Evolutionary conservation across 768 basidiomycete genomes (phyloP).

Genomic region (Dentipellis fragilis): DNA sequence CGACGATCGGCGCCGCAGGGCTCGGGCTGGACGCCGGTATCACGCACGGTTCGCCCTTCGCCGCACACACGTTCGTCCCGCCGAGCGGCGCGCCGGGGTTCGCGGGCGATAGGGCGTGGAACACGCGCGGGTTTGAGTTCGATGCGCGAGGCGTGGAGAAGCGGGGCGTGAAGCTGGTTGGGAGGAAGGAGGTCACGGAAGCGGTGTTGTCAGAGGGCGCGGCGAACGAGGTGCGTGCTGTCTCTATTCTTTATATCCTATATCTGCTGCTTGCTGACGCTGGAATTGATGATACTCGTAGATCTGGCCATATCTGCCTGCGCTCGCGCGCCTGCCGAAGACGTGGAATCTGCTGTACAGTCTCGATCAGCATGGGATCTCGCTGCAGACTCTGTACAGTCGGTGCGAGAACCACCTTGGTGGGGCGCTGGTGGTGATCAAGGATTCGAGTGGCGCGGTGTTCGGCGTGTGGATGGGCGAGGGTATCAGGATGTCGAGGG

Average conservation of each 20-base stretch:
- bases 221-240: slow-evolving; percentile 48
- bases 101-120: slow-evolving; percentile 55
- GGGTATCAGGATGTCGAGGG: slow-evolving; percentile 44
- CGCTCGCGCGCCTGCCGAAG: slow-evolving; percentile 58
- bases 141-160: slow-evolving; percentile 20
- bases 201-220: slow-evolving; percentile 41
- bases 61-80: slow-evolving; percentile 31
- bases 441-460: slow-evolving; percentile 48
- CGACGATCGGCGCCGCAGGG: background rate
- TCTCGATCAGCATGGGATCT: slow-evolving; percentile 92
- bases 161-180: slow-evolving; percentile 40
- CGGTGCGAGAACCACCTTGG: slow-evolving; percentile 39
- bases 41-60: slow-evolving; percentile 44
- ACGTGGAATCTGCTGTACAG: slow-evolving; percentile 81
- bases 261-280: background rate
- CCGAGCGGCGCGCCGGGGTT: slow-evolving; percentile 72
- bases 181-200: slow-evolving; percentile 44
- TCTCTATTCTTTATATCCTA: background rate
- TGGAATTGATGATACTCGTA: slow-evolving; percentile 18
- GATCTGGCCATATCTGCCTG: slow-evolving; percentile 66
- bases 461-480: slow-evolving; percentile 87
- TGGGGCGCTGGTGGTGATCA: slow-evolving; percentile 53
- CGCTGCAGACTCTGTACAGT: slow-evolving; percentile 77
- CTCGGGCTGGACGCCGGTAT: slow-evolving; percentile 14
- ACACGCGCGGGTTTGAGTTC: slow-evolving; percentile 45